Conservation (phyloP, 148 eudicot species). For the Diospyros kaki region DNA sequence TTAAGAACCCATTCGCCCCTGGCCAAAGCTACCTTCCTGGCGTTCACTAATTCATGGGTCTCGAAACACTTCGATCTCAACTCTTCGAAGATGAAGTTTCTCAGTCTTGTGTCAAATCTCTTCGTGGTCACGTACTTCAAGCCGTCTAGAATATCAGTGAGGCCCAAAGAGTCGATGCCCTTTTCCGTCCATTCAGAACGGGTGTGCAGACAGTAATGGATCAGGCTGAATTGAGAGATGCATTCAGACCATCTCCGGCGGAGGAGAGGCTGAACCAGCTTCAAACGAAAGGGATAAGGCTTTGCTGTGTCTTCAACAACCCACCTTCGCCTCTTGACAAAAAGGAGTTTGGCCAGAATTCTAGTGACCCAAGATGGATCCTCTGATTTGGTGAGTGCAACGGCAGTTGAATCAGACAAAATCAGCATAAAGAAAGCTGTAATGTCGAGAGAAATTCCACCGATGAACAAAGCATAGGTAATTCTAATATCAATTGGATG, state of each 20-base stretch:
- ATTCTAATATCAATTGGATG: constrained; percentile 15
- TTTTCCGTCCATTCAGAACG: constrained; percentile 7
- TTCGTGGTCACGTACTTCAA: constrained; percentile 15
- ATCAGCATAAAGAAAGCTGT: constrained; percentile 26
- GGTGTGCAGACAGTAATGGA: constrained; percentile 24
- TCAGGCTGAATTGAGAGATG: constrained; percentile 26
- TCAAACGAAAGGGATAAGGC: not conserved
- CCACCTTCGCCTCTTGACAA: not conserved
- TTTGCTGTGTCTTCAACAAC: not conserved
- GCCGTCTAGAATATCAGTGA: constrained; percentile 20
- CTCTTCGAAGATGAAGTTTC: constrained; percentile 30
- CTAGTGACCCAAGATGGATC: not conserved
- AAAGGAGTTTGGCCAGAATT: not conserved
- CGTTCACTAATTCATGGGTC: constrained; percentile 26
- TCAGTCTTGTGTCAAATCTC: constrained; percentile 12
- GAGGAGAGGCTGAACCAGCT: not conserved
- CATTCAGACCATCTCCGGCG: constrained; percentile 31
- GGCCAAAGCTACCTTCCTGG: constrained; percentile 17
- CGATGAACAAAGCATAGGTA: constrained; percentile 24
- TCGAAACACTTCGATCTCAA: constrained; percentile 22
- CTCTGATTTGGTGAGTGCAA: constrained; percentile 7
- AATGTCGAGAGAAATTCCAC: constrained; percentile 33
- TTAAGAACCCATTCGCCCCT: constrained; percentile 26
- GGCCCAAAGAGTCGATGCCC: constrained; percentile 12
- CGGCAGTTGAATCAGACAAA: constrained; percentile 34